Base-by-base conservation (phyloP, 495 filamentous ascomycete genomes). In the Staphylotrichum longicolle region DNA sequence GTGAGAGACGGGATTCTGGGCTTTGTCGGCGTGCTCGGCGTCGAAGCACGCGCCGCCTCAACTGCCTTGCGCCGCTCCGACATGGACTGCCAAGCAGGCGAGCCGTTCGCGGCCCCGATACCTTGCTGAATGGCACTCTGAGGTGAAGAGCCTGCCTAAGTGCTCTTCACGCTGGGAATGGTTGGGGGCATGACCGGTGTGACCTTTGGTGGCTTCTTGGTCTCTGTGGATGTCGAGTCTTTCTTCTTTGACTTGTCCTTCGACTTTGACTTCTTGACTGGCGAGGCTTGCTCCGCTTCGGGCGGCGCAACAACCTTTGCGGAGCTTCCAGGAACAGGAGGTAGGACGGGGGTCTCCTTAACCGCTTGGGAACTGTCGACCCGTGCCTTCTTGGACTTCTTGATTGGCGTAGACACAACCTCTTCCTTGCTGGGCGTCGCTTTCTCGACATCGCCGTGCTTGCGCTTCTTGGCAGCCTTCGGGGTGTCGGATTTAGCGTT, bases 391-490 rank as follows among this genome's bases (percentile, higher is more conserved):
- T 71, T 75, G 15, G 68, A 20, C 57, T 72, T 70, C 63, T 68
- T 72, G 49, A 57, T 40, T 34, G 69, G 63, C 1, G 58, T 60
- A 5, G 66, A 37, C 8, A n/a, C 45, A 11, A 47, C 34, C 32
- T 61, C 61, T 37, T 66, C 57, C 30, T 61, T 61, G 35, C 67
- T 64, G 0, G 72, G 66, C 30, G 62, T 71, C 6, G 75, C 71
- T 6, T 82, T 78, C n/a, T 66, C 51, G 2, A 74, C 74, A 0
- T 69, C 66, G 10, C 67, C 74, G 6, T 70, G 69, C 56, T 79
- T 77, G 54, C 81, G 80, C 67, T 83, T 84, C 60, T 72, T 75
- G n/a, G 66, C 59, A 8, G 42, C 61, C 34, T 68, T 68, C 47
- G 66, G 66, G 7, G 71, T 66, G 20, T 57, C 45, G 32, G 49